phyloP scores from a whole-genome alignment of 2,329 filamentous ascomycete genomes.

The Rosellinia necatrix region DNA sequence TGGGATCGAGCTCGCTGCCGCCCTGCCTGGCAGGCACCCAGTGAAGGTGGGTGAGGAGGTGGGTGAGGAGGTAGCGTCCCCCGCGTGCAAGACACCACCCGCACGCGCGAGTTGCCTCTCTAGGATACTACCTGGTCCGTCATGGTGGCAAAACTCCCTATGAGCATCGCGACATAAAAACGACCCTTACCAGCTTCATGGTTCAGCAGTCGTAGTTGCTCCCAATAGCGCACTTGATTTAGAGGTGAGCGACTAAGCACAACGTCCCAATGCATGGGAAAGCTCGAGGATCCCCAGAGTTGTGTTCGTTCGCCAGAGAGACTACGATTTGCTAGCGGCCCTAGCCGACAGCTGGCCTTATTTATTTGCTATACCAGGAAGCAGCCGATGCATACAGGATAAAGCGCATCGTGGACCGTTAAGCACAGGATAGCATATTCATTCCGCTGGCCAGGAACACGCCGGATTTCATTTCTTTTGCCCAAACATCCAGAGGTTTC shows the following conservation, averaged over 20 bases:
- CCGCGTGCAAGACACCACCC: constrained; percentile 16
- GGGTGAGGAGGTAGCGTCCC: constrained; percentile 9
- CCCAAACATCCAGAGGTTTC: constrained; percentile 19
- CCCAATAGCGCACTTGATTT: constrained; percentile 16
- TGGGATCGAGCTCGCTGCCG: constrained; percentile 17
- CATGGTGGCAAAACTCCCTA: constrained; percentile 23
- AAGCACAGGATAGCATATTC: constrained; percentile 21
- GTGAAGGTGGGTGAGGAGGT: constrained; percentile 25
- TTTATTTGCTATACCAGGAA: constrained; percentile 20
- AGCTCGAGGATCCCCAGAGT: constrained; percentile 13
- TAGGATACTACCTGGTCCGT: constrained; percentile 24
- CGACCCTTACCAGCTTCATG: constrained; percentile 15
- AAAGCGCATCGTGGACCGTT: constrained; percentile 24
- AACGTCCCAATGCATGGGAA: constrained; percentile 16
- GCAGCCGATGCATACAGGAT: constrained; percentile 21
- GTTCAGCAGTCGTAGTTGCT: neutral
- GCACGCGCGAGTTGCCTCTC: constrained; percentile 22
- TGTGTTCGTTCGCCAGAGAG: constrained; percentile 24
- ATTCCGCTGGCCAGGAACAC: constrained; percentile 23
- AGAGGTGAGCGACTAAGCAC: constrained; percentile 27
- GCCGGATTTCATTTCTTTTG: constrained; percentile 23
- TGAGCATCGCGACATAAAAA: constrained; percentile 28
- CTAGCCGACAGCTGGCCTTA: constrained; percentile 22
- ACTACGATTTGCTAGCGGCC: constrained; percentile 24
- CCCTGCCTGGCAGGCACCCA: constrained; percentile 20